A percentile compares a stretch with the other conserved stretches of the same genome.
Evolutionary conservation across 169 alveolate species (phyloP).

Genomic region (Plasmodium ovale): DNA sequence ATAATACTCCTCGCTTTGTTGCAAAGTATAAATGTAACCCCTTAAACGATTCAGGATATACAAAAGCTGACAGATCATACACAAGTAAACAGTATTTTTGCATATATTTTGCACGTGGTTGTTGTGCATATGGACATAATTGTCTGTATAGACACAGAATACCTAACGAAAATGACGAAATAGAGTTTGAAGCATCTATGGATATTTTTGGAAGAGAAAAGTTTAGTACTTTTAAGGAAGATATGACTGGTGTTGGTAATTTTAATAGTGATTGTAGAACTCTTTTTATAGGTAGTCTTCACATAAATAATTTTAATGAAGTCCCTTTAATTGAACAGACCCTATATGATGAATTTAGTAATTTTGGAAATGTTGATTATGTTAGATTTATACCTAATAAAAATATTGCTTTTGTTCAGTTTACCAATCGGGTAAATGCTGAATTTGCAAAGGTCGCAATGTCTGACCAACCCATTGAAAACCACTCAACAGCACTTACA

Average conservation of each 20-base stretch:
- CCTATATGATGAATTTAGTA: slow-evolving; percentile 93
- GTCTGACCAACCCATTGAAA: slow-evolving; percentile 95
- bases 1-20: slow-evolving; percentile 91
- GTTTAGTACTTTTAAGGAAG: slow-evolving; percentile 96
- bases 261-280: slow-evolving; percentile 96
- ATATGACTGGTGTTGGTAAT: slow-evolving; percentile 98
- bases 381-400: slow-evolving; percentile 93
- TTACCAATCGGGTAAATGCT: slow-evolving; percentile 96
- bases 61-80: slow-evolving; percentile 93
- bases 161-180: slow-evolving; percentile 96
- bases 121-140: slow-evolving; percentile 97
- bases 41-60: slow-evolving; percentile 96
- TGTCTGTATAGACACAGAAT: slow-evolving; percentile 97
- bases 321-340: slow-evolving; percentile 91
- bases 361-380: slow-evolving; percentile 97
- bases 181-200: slow-evolving; percentile 91
- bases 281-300: slow-evolving; percentile 89
- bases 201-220: slow-evolving; percentile 99
- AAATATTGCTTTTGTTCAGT: slow-evolving; percentile 95
- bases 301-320: slow-evolving; percentile 91
- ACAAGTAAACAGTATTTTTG: slow-evolving; percentile 92
- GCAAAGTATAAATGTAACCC: slow-evolving; percentile 93
- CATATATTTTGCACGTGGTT: slow-evolving; percentile 97
- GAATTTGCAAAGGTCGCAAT: slow-evolving; percentile 99
- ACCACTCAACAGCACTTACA: slow-evolving; percentile 91